These are phyloP conservation scores for Aspergillus tamarii DNA, from an alignment of 2,329 filamentous ascomycete species.

Conservation along the genomic window DNA sequence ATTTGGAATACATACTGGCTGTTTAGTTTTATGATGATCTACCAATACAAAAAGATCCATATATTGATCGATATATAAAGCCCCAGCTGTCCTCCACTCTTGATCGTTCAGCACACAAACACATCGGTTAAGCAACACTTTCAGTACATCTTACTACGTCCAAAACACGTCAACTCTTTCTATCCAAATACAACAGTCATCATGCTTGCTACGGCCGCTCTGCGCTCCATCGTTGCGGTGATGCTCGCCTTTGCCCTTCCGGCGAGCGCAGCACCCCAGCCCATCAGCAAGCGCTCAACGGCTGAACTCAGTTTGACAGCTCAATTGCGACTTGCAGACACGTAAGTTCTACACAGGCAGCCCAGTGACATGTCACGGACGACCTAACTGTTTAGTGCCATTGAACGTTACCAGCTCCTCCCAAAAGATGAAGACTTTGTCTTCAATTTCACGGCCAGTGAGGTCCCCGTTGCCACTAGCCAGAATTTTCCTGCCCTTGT, in stretches of 20 bases:
- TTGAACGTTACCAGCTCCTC: slow-evolving; percentile 28
- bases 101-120: slow-evolving; percentile 7
- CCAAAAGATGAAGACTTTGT: slow-evolving; percentile 26
- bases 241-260: slow-evolving; percentile 14
- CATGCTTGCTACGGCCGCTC: slow-evolving; percentile 12
- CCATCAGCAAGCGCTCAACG: slow-evolving; percentile 16
- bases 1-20: slow-evolving; percentile 9
- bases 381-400: slow-evolving; percentile 15
- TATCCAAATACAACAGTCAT: neutral
- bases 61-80: slow-evolving; percentile 10
- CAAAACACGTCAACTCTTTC: neutral
- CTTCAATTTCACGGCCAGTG: slow-evolving; percentile 23
- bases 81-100: neutral
- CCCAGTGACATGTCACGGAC: neutral
- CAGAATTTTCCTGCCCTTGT: slow-evolving; percentile 24
- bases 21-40: neutral
- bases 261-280: slow-evolving; percentile 19
- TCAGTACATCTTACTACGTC: neutral
- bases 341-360: slow-evolving; percentile 13
- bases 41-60: neutral
- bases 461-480: slow-evolving; percentile 21
- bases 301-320: slow-evolving; percentile 24
- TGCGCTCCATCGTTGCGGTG: slow-evolving; percentile 11
- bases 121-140: neutral
- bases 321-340: slow-evolving; percentile 25